These are phyloP conservation scores for Somion occarium DNA, from an alignment of 1,284 basidiomycete species.

Conservation along the genomic window DNA sequence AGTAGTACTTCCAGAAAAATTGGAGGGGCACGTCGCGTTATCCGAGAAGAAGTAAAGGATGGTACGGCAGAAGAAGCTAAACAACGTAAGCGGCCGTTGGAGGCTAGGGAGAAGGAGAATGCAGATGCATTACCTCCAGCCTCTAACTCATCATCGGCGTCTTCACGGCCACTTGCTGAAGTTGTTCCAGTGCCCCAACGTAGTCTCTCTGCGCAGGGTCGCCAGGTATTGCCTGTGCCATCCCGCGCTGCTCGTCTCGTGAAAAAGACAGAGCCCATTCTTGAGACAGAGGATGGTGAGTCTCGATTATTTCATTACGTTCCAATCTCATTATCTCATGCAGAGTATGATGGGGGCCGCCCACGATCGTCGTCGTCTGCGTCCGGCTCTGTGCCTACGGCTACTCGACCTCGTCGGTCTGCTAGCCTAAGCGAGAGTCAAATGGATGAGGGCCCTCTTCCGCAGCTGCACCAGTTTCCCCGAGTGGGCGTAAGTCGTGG, in stretches of 20 bases:
- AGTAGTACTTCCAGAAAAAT: conserved; percentile 31
- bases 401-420: conserved; percentile 54
- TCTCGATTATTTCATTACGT: background rate
- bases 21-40: conserved; percentile 36
- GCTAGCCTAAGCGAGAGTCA: conserved; percentile 57
- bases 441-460: conserved; percentile 7
- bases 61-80: conserved; percentile 18
- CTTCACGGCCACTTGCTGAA: conserved; percentile 17
- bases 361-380: conserved; percentile 7
- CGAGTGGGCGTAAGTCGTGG: conserved; percentile 37
- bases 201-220: conserved; percentile 18
- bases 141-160: conserved; percentile 12
- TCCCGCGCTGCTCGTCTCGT: conserved; percentile 30
- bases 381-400: conserved; percentile 20
- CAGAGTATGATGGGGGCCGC: background rate
- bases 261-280: conserved; percentile 25
- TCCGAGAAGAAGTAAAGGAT: conserved; percentile 36
- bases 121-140: conserved; percentile 8
- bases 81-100: conserved; percentile 10
- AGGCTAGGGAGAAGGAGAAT: conserved; percentile 31
- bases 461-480: conserved; percentile 18
- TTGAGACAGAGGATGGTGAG: conserved; percentile 15
- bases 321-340: background rate
- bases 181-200: conserved; percentile 22
- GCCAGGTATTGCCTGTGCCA: conserved; percentile 33